Evolutionary conservation across 768 basidiomycete species (phyloP).

Genomic region (Lactarius deliciosus): DNA sequence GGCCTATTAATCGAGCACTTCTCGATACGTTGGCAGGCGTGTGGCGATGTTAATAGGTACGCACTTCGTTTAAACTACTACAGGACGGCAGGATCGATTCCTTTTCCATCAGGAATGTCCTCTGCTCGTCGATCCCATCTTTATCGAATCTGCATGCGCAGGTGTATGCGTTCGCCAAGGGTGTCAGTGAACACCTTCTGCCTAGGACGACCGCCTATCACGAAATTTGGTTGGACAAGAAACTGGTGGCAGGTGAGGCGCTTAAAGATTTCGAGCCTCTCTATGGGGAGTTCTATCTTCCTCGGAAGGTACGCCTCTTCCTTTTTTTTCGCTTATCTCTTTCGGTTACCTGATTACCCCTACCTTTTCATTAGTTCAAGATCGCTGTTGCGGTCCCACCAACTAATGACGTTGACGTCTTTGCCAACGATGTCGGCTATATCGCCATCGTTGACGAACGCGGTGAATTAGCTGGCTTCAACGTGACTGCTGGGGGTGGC

Average conservation of each 20-base stretch:
- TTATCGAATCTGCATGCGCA: slow-evolving; percentile 82
- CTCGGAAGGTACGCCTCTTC: slow-evolving; percentile 70
- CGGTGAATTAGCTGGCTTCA: slow-evolving; percentile 86
- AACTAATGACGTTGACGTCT: slow-evolving; percentile 94
- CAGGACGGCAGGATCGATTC: slow-evolving; percentile 6
- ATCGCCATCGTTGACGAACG: slow-evolving; percentile 83
- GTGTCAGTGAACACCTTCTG: slow-evolving; percentile 80
- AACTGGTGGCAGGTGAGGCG: slow-evolving; percentile 90
- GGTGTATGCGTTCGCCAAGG: slow-evolving; percentile 82
- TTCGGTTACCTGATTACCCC: slow-evolving; percentile 22
- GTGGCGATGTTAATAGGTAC: slow-evolving; percentile 95
- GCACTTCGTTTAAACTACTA: slow-evolving; percentile 27
- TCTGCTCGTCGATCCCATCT: slow-evolving; percentile 88
- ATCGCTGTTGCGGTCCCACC: slow-evolving; percentile 95
- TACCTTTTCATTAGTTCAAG: slow-evolving; percentile 70
- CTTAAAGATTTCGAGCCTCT: slow-evolving; percentile 93
- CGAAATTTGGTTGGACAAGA: slow-evolving; percentile 99
- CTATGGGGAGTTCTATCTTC: slow-evolving; percentile 97
- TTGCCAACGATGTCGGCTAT: slow-evolving; percentile 94
- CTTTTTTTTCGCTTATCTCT: slow-evolving; percentile 14
- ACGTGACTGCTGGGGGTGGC: slow-evolving; percentile 91
- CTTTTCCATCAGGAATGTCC: slow-evolving; percentile 64
- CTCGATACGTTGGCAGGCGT: slow-evolving; percentile 97
- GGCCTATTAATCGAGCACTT: slow-evolving; percentile 85
- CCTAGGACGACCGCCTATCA: slow-evolving; percentile 94